Percentiles rank a stretch among this genome's conserved stretches.
Conservation (phyloP, 352 stramenopile species). For the Globisporangium irregulare region DNA sequence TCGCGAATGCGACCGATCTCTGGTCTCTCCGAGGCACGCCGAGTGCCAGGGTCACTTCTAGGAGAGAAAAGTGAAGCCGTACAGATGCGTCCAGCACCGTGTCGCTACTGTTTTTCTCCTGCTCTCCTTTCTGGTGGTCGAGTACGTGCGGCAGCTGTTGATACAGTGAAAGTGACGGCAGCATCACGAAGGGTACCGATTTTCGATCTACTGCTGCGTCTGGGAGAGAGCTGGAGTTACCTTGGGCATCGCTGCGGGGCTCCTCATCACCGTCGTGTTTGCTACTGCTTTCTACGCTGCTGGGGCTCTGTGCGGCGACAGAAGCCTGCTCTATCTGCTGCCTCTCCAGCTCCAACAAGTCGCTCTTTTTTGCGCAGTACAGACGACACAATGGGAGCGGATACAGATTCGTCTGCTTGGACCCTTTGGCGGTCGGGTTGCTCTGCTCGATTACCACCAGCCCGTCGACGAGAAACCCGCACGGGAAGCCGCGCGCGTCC, state of each 20-base stretch:
- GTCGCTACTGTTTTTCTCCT: neutral
- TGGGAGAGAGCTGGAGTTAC: neutral
- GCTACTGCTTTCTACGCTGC: neutral
- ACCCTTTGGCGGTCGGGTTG: neutral
- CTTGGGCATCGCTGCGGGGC: neutral
- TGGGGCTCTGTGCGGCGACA: neutral
- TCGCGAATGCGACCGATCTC: constrained; percentile 17
- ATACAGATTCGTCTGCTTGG: constrained; percentile 11
- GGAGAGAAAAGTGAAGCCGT: constrained; percentile 12
- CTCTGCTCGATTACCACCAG: constrained; percentile 20
- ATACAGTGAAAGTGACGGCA: constrained; percentile 16
- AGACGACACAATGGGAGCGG: constrained; percentile 14
- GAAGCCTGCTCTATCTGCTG: neutral
- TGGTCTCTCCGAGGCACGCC: constrained; percentile 10
- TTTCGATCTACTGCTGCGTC: neutral
- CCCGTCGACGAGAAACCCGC: constrained; percentile 17
- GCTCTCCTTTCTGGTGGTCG: neutral
- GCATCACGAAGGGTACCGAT: constrained; percentile 15
- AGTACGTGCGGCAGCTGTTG: constrained; percentile 7
- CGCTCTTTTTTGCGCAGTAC: constrained; percentile 6
- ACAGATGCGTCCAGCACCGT: constrained; percentile 1
- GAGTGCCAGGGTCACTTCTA: constrained; percentile 16
- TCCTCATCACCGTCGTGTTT: neutral
- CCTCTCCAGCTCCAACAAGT: constrained; percentile 4
- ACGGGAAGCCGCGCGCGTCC: neutral